Percentiles rank a stretch among this genome's conserved stretches.
phyloP scores from a whole-genome alignment of 1,139 yeast species.

The Magnusiomyces paraingens region DNA sequence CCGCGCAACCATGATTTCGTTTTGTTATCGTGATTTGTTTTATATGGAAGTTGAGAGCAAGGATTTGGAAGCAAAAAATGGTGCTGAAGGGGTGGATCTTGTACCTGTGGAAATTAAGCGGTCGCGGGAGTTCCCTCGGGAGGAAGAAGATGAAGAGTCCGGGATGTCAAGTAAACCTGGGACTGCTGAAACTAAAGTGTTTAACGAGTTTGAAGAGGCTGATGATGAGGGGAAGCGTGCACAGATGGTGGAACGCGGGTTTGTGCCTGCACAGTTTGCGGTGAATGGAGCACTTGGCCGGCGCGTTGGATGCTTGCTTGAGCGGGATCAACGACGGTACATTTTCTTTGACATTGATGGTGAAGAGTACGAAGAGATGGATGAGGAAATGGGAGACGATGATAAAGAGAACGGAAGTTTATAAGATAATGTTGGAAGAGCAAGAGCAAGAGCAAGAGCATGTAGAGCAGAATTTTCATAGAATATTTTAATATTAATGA shows the following conservation, averaged over 20 bases:
- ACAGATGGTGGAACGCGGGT: conserved; percentile 11
- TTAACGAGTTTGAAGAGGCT: conserved; percentile 4
- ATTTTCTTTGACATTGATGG: conserved; percentile 23
- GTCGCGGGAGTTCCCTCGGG: not conserved
- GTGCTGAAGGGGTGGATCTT: not conserved
- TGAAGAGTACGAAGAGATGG: conserved; percentile 16
- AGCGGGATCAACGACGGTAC: conserved; percentile 20
- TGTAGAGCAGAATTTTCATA: too few relatives aligned
- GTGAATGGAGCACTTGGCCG: conserved; percentile 21
- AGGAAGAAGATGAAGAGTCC: too few relatives aligned
- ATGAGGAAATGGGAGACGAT: conserved; percentile 5
- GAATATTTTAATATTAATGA: too few relatives aligned
- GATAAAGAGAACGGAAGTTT: not conserved
- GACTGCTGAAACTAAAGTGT: not conserved
- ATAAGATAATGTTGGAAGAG: too few relatives aligned
- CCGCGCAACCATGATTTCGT: not conserved
- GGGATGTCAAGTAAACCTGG: not conserved
- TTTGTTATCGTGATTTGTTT: not conserved
- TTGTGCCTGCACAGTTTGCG: conserved; percentile 18
- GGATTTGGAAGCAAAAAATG: not conserved
- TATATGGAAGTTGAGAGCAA: not conserved
- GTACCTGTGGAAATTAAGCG: conserved; percentile 3
- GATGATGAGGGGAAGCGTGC: not conserved
- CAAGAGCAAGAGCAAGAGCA: too few relatives aligned
- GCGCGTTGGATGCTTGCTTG: conserved; percentile 22